A percentile compares a stretch with the other conserved stretches of the same genome.
Evolutionary conservation across 2,329 filamentous ascomycete species (phyloP).

Genomic region (Fusarium pseudoanthophilum): DNA sequence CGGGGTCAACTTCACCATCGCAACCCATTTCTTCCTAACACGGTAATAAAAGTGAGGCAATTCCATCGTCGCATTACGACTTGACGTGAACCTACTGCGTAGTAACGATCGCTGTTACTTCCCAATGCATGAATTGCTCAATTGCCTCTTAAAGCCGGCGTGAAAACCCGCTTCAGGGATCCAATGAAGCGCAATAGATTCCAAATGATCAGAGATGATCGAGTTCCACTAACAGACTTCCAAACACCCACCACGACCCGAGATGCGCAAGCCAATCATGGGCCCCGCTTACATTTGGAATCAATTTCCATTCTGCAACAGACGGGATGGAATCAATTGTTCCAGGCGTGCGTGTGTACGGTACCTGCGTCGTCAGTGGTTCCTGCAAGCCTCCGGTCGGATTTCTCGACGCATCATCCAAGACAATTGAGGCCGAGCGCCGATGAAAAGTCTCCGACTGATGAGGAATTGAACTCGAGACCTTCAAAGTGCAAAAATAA

Average conservation of each 20-base stretch:
- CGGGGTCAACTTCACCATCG: constrained; percentile 25
- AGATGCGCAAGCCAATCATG: constrained; percentile 4
- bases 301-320: constrained; percentile 18
- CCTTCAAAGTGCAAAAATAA: neutral
- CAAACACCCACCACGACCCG: constrained; percentile 1
- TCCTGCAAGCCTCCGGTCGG: neutral
- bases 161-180: neutral
- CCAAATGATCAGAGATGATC: neutral
- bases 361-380: constrained; percentile 17
- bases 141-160: neutral
- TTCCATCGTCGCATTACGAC: neutral
- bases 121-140: neutral
- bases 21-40: neutral
- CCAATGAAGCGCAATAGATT: neutral
- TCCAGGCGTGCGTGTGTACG: neutral
- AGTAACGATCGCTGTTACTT: neutral
- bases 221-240: neutral
- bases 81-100: neutral
- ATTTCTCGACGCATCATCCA: neutral
- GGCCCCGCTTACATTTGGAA: constrained; percentile 29
- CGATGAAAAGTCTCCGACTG: neutral
- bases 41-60: constrained; percentile 9
- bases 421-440: neutral
- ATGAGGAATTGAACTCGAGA: constrained; percentile 1
- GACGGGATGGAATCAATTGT: constrained; percentile 22